These are phyloP conservation scores for Blastocystis sp. DNA, from an alignment of 352 stramenopile species.

Conservation along the genomic window DNA sequence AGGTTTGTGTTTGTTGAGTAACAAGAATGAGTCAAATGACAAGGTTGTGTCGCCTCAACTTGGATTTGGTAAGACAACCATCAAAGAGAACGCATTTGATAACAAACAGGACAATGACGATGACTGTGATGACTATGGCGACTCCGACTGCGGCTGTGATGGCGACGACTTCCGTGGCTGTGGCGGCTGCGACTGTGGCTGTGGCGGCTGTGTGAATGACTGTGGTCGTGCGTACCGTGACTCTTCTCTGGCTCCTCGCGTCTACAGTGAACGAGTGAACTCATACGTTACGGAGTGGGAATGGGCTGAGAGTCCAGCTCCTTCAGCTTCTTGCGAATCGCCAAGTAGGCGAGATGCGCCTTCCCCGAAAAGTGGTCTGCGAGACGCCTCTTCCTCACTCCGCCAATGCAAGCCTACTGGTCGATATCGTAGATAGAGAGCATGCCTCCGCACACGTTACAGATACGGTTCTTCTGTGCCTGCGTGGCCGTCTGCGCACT, in stretches of 20 bases:
- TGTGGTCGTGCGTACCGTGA: not conserved
- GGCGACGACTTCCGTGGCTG: not conserved
- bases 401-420: not conserved
- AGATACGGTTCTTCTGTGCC: conserved; percentile 47
- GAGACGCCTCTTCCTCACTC: not conserved
- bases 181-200: not conserved
- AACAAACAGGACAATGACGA: conserved; percentile 33
- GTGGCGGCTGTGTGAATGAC: not conserved
- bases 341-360: conserved; percentile 41
- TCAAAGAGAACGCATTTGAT: not conserved
- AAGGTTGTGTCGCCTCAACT: no score
- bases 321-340: conserved; percentile 55
- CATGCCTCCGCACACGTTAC: conserved; percentile 52
- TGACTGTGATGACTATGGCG: conserved; percentile 6
- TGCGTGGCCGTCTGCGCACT: conserved; percentile 31
- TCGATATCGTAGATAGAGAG: conserved; percentile 52
- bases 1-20: not conserved
- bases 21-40: not conserved
- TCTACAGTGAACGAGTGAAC: not conserved
- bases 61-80: not conserved
- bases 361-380: conserved; percentile 50
- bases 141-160: not conserved
- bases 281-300: not conserved
- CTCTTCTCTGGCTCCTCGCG: not conserved
- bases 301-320: not conserved